A percentile compares a stretch with the other conserved stretches of the same genome.
These are phyloP conservation scores for Paramecium octaurelia DNA, from an alignment of 73 alveolate species.

Conservation along the genomic window DNA sequence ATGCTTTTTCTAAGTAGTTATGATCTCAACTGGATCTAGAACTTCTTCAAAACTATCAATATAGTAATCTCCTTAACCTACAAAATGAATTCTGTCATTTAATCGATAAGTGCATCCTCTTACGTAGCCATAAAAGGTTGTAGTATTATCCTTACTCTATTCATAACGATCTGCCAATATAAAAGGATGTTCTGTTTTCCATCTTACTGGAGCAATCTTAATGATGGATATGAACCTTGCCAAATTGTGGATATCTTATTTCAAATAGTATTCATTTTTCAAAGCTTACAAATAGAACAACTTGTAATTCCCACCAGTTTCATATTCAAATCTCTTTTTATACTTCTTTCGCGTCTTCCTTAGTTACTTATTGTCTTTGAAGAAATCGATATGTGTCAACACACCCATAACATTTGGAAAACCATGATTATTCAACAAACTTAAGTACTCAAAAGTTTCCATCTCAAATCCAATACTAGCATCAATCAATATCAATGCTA, in stretches of 20 bases:
- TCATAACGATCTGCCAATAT: conserved; percentile 86
- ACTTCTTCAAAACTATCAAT: conserved; percentile 45
- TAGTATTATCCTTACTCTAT: conserved; percentile 56
- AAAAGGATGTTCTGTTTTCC: conserved; percentile 83
- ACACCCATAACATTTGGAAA: conserved; percentile 98
- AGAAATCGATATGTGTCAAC: conserved; percentile 99
- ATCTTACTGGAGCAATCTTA: conserved; percentile 69
- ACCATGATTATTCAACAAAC: conserved; percentile 95
- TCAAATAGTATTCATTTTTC: conserved; percentile 84
- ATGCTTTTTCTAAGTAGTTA: conserved; percentile 80
- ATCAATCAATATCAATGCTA: conserved; percentile 96
- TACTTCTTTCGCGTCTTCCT: conserved; percentile 95
- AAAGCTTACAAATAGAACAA: conserved; percentile 97
- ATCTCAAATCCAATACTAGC: conserved; percentile 99
- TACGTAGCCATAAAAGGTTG: conserved; percentile 89
- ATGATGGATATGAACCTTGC: conserved; percentile 87
- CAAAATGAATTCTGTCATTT: conserved; percentile 64
- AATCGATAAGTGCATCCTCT: conserved; percentile 90
- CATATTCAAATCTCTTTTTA: conserved; percentile 98
- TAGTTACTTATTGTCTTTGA: conserved; percentile 96
- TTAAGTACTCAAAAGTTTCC: conserved; percentile 99
- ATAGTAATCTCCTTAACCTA: conserved; percentile 60
- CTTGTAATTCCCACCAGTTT: conserved; percentile 99
- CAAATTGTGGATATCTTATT: conserved; percentile 86
- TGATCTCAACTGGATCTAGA: conserved; percentile 61